Conservation (phyloP, 2,329 filamentous ascomycete genomes). For the Cordyceps javanica region DNA sequence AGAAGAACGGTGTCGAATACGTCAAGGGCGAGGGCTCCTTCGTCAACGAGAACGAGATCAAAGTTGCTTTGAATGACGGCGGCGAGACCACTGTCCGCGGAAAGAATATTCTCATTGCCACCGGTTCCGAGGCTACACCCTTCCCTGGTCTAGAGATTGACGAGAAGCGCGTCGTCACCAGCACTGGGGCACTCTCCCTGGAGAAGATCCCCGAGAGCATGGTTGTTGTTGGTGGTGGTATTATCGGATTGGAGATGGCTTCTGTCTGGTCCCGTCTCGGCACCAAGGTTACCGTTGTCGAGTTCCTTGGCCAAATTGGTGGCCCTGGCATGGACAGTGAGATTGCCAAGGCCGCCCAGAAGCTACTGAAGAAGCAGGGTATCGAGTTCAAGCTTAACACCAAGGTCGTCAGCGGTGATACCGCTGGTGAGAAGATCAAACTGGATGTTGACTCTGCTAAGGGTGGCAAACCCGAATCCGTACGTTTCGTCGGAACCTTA, state of each 20-base stretch:
- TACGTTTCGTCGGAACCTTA: constrained; percentile 38
- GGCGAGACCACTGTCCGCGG: constrained; percentile 80
- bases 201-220: constrained; percentile 91
- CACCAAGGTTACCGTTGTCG: constrained; percentile 91
- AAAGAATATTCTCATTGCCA: constrained; percentile 98
- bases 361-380: constrained; percentile 91
- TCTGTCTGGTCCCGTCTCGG: constrained; percentile 96
- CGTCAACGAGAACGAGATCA: constrained; percentile 82
- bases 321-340: constrained; percentile 96
- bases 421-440: constrained; percentile 68
- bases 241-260: constrained; percentile 97
- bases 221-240: constrained; percentile 95
- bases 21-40: constrained; percentile 90
- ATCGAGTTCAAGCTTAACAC: constrained; percentile 98
- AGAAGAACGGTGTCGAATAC: constrained; percentile 99
- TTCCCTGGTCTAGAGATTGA: constrained; percentile 95
- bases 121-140: constrained; percentile 88
- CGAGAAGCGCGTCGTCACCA: constrained; percentile 95
- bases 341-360: constrained; percentile 85
- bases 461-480: constrained; percentile 89
- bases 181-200: constrained; percentile 87
- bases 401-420: constrained; percentile 85
- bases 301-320: constrained; percentile 93
- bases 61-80: constrained; percentile 83
- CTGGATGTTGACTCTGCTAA: constrained; percentile 87